Conservation (phyloP, 345 rosid species). For the sweet orange (Citrus sinensis) region DNA sequence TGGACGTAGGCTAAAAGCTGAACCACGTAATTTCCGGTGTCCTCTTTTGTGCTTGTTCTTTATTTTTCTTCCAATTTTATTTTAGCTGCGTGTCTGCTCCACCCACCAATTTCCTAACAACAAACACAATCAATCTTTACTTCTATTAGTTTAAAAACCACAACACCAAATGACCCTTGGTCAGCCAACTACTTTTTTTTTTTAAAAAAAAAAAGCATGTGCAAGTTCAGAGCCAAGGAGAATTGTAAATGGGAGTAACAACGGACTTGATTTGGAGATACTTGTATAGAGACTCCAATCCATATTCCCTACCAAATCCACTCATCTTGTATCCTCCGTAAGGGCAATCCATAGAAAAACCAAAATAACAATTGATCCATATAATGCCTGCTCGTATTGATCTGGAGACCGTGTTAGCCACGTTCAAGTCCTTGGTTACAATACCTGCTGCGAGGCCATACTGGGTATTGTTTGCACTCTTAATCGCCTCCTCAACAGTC, state of each 20-base stretch:
- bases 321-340: slow-evolving; percentile 79
- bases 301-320: slow-evolving; percentile 64
- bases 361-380: slow-evolving; percentile 78
- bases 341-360: slow-evolving; percentile 55
- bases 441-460: slow-evolving; percentile 86
- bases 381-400: slow-evolving; percentile 62
- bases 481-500: slow-evolving; percentile 66
- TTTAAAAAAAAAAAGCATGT: too few relatives aligned
- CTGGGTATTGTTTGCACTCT: slow-evolving; percentile 55
- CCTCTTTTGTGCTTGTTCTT: too few relatives aligned
- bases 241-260: slow-evolving; percentile 56
- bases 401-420: slow-evolving; percentile 68
- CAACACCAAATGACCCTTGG: too few relatives aligned
- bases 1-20: too few relatives aligned
- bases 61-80: too few relatives aligned
- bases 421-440: slow-evolving; percentile 54
- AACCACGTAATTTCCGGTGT: too few relatives aligned
- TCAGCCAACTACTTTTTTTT: too few relatives aligned
- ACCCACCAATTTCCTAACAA: too few relatives aligned
- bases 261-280: slow-evolving; percentile 66
- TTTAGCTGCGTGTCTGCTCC: too few relatives aligned
- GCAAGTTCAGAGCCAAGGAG: slow-evolving; percentile 58
- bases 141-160: too few relatives aligned
- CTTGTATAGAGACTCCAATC: slow-evolving; percentile 58
- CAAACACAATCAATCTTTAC: too few relatives aligned